Base-by-base conservation (phyloP, 192 early-diverging fungal species). In the Dissophora ornata region DNA sequence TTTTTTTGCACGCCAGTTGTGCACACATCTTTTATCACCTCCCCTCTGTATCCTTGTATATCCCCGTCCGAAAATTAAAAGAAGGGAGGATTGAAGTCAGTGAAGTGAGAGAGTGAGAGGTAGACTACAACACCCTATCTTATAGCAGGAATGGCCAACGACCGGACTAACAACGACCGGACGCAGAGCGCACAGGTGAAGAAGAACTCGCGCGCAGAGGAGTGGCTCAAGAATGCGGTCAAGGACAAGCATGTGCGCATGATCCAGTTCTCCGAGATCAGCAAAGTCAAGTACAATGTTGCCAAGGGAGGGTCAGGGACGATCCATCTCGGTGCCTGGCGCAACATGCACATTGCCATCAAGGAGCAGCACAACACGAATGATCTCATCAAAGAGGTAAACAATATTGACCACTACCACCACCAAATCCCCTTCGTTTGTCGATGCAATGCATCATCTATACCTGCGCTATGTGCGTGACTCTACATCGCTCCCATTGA, bases 351-450 rank as follows among this genome's bases (percentile, higher is more conserved):
- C 58, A 62, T 77, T 26, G 73, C 73, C 26, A 77, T 77, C 64
- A 77, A 77, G 65, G 73, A 77, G 47, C 73, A 77, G 45, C 73
- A 77, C 40, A 77, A 77, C 15, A 77, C 73, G 18, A 77, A 77
- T 57, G 73, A 77, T 67, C 73, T 77, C 44, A 77, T 77, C 65
- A 77, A 77, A 51, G 73, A 77, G 73, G 73, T 77, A 77, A 56
- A 26, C 46, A 15, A 47, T 19, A n/a, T n/a, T n/a, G n/a, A n/a
- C n/a, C n/a, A n/a, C n/a, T n/a, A n/a, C n/a, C n/a, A n/a, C n/a
- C n/a, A n/a, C n/a, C n/a, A n/a, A n/a, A n/a, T n/a, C n/a, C n/a
- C n/a, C n/a, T n/a, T n/a, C n/a, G n/a, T n/a, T n/a, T n/a, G n/a
- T n/a, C n/a, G n/a, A n/a, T n/a, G n/a, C n/a, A n/a, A n/a, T n/a